Base-by-base conservation (phyloP, 1,284 basidiomycete genomes). In the Boletellus dicymbophilus region DNA sequence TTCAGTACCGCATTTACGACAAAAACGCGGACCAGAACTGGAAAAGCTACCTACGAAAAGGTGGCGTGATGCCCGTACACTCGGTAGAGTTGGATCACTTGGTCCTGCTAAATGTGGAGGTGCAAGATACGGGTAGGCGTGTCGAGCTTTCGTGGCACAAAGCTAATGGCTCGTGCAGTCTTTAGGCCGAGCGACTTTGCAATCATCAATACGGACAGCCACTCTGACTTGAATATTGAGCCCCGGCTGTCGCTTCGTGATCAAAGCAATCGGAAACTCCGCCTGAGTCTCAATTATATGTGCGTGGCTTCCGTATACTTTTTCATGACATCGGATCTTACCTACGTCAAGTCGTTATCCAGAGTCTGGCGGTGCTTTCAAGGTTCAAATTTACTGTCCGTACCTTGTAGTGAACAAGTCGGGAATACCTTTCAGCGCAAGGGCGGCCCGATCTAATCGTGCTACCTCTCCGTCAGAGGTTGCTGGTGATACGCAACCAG, bases 111-210 rank as follows among this genome's bases (percentile, higher is more conserved):
- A 98, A 94, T 58, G 80, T 98, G 26, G 84, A 90, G 43, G 79
- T 97, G 3, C 90, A 98, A 70, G 95, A 97, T 57, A 92, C 92
- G 42, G 83, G 93, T 92, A 57, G 67, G 75, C 58, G 26, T 36
- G 18, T 43, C 13, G 8, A 25, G 40, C 39, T 31, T 16, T 7
- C 30, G 10, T 9, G 23, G n/a, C 25, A 34, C 28, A 15, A 16
- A 28, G 43, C 48, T 58, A 33, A 60, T 23, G 6, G 31, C 30
- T 21, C 26, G 44, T 40, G 22, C 6, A 89, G 92, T 84, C n/a
- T 95, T 93, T 77, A 91, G 91, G 60, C 90, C 94, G n/a, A 96
- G 94, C 68, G 96, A 99, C 57, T 99, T 98, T 61, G 89, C 94
- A 3, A 98, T 99, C 68, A 96, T 99, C 72, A 97, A 95, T 58